phyloP scores from a whole-genome alignment of 2,329 filamentous ascomycete species.

The Talaromyces sp. region DNA sequence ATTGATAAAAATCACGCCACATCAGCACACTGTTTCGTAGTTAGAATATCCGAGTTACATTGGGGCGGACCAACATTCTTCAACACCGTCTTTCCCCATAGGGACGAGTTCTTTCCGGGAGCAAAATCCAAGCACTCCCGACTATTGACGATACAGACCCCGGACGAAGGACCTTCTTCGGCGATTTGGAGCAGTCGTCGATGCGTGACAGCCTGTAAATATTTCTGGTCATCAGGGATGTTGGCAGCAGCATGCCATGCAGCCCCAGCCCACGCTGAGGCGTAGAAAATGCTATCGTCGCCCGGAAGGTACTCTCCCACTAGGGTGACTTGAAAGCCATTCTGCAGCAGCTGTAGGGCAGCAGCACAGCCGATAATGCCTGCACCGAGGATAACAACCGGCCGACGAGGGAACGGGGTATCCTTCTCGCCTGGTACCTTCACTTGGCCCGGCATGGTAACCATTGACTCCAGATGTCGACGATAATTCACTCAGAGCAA shows the following conservation, averaged over 20 bases:
- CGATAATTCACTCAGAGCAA: too few relatives aligned
- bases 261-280: slow-evolving; percentile 37
- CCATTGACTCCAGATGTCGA: background rate
- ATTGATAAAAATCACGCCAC: background rate
- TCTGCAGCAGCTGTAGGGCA: slow-evolving; percentile 30
- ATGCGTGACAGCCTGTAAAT: slow-evolving; percentile 32
- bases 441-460: background rate
- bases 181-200: slow-evolving; percentile 32
- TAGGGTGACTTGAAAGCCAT: slow-evolving; percentile 30
- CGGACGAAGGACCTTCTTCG: slow-evolving; percentile 27
- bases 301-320: slow-evolving; percentile 35
- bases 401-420: slow-evolving; percentile 33
- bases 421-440: background rate
- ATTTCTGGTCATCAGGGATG: slow-evolving; percentile 29
- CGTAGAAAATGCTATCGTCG: slow-evolving; percentile 32
- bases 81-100: slow-evolving; percentile 32
- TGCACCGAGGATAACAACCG: slow-evolving; percentile 33
- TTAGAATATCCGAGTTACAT: too few relatives aligned
- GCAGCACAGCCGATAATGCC: slow-evolving; percentile 38
- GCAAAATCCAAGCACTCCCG: slow-evolving; percentile 32
- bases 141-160: slow-evolving; percentile 30
- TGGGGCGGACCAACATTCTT: slow-evolving; percentile 19
- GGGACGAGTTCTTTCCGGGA: slow-evolving; percentile 27
- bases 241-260: slow-evolving; percentile 37
- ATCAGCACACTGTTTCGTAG: background rate